phyloP scores from a whole-genome alignment of 108 stramenopile species.

The Nitzschia palea region DNA sequence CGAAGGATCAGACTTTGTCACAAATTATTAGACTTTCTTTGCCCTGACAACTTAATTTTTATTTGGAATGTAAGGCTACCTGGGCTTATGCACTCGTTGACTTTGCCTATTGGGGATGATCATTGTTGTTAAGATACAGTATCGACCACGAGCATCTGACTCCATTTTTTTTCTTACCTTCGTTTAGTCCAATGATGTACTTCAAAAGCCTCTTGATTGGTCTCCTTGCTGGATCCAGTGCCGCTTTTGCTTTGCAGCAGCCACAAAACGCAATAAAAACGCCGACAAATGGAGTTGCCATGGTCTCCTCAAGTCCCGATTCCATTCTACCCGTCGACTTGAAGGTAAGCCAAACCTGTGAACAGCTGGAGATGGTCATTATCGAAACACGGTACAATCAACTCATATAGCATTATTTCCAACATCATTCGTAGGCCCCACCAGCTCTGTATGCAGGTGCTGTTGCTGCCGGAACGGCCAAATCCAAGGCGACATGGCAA shows the following conservation, averaged over 20 bases:
- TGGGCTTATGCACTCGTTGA: no score
- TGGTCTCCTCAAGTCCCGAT: conserved; percentile 28
- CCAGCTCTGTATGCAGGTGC: conserved; percentile 75
- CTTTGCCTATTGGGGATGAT: no score
- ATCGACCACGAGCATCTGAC: no score
- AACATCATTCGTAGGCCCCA: conserved; percentile 45
- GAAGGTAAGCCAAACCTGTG: conserved; percentile 32
- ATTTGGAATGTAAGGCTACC: no score
- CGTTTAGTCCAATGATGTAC: conserved; percentile 20
- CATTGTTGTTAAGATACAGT: no score
- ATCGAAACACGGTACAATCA: no score
- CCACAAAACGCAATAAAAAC: conserved; percentile 19
- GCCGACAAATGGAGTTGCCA: conserved; percentile 53
- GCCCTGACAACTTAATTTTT: no score
- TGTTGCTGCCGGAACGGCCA: conserved; percentile 79
- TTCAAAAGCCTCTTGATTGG: conserved; percentile 28
- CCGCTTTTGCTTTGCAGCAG: conserved; percentile 40
- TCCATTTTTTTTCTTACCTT: neutral
- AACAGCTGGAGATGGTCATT: neutral
- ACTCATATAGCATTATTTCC: neutral
- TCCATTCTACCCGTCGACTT: no score
- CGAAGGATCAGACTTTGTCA: no score
- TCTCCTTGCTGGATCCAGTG: conserved; percentile 37
- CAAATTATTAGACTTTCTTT: no score
- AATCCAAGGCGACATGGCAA: conserved; percentile 58